These are phyloP conservation scores for Lepidium aucheri DNA, from an alignment of 345 rosid species.

Conservation along the genomic window DNA sequence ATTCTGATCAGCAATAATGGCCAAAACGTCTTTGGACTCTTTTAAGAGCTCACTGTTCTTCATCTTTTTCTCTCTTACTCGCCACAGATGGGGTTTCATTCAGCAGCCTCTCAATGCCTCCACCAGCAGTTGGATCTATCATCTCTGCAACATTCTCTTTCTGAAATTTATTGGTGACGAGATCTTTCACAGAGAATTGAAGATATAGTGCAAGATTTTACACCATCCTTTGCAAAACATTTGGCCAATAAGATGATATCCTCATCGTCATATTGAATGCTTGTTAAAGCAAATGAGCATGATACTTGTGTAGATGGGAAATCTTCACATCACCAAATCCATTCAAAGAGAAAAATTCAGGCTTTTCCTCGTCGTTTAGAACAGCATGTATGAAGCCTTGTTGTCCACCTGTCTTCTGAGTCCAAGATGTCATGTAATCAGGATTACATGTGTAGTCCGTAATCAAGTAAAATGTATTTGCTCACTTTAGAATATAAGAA, in stretches of 20 bases:
- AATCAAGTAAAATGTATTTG: too few species aligned
- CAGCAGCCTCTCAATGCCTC: too few species aligned
- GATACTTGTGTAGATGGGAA: not conserved
- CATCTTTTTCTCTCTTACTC: too few species aligned
- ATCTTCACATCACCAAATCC: slow-evolving; percentile 1
- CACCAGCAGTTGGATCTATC: not conserved
- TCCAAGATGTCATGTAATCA: not conserved
- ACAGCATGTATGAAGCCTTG: not conserved
- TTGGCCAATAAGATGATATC: slow-evolving; percentile 26
- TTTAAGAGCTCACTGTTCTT: too few species aligned
- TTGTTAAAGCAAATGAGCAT: not conserved
- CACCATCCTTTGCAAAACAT: slow-evolving; percentile 18
- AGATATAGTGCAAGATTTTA: slow-evolving; percentile 26
- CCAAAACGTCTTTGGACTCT: too few species aligned
- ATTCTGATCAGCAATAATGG: too few species aligned
- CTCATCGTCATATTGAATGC: slow-evolving; percentile 27
- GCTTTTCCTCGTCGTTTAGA: not conserved
- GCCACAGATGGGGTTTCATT: too few species aligned
- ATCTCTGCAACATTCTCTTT: slow-evolving; percentile 17
- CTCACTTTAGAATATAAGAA: too few species aligned
- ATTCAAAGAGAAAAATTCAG: not conserved
- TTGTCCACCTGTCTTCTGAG: not conserved
- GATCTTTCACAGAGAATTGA: slow-evolving; percentile 10
- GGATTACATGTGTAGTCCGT: slow-evolving; percentile 19
- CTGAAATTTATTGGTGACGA: slow-evolving; percentile 19